phyloP scores from a whole-genome alignment of 2,329 filamentous ascomycete species.

The Alternaria solani region DNA sequence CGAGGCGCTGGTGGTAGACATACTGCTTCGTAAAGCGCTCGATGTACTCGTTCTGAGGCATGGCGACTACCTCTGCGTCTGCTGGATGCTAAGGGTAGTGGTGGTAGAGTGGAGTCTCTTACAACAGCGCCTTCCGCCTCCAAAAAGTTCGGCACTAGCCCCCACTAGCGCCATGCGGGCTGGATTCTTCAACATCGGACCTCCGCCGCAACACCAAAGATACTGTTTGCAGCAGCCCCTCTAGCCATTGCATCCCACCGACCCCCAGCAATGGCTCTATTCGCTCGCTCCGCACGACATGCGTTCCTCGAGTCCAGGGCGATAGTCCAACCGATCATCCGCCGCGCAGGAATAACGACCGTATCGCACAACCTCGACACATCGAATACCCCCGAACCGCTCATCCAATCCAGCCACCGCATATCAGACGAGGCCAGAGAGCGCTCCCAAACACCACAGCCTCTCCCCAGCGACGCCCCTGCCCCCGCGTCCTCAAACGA shows the following conservation, averaged over 20 bases:
- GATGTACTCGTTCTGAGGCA: constrained; percentile 83
- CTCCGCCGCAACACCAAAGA: constrained; percentile 28
- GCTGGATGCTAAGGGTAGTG: constrained; percentile 10
- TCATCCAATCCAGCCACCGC: constrained; percentile 59
- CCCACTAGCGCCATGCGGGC: constrained; percentile 27
- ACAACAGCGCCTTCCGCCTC: constrained; percentile 30
- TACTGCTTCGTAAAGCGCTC: constrained; percentile 76
- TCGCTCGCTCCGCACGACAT: constrained; percentile 66
- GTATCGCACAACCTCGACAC: constrained; percentile 51
- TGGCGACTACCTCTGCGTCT: constrained; percentile 31
- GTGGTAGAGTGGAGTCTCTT: constrained; percentile 18
- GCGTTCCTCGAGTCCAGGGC: constrained; percentile 68
- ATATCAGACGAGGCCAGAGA: constrained; percentile 36
- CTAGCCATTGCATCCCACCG: constrained; percentile 25
- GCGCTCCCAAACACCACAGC: constrained; percentile 29
- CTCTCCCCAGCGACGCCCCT: constrained; percentile 24
- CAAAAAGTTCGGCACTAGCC: constrained; percentile 31
- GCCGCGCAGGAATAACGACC: constrained; percentile 58
- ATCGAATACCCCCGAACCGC: constrained; percentile 48
- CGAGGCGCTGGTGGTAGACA: constrained; percentile 40
- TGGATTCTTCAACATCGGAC: constrained; percentile 24
- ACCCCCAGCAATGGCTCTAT: constrained; percentile 46
- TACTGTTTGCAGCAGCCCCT: constrained; percentile 9
- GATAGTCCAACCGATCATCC: constrained; percentile 61
- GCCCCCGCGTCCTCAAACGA: constrained; percentile 22